Evolutionary conservation across 1,284 basidiomycete species (phyloP).

Genomic region (Rhodotorula sp.): DNA sequence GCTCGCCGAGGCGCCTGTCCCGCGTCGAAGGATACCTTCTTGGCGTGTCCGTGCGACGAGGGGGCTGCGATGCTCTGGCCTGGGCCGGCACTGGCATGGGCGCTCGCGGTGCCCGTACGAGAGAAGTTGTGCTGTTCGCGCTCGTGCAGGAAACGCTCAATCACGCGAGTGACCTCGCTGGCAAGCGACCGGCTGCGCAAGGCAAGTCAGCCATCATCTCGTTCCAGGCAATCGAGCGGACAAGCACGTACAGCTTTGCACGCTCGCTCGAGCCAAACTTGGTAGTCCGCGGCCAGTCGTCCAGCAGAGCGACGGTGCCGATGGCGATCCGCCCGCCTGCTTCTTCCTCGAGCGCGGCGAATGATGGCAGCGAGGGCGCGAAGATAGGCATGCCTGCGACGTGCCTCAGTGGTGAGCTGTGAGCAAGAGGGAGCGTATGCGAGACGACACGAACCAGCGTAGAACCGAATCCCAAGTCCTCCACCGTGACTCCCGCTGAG

Average conservation of each 20-base stretch:
- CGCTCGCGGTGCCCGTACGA: not conserved
- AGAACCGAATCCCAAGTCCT: slow-evolving; percentile 28
- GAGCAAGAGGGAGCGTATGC: not conserved
- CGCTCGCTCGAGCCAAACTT: slow-evolving; percentile 14
- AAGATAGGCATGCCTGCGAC: slow-evolving; percentile 29
- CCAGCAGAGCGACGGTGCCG: slow-evolving; percentile 19
- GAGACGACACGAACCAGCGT: slow-evolving; percentile 15
- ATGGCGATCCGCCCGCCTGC: slow-evolving; percentile 27
- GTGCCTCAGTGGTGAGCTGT: not conserved
- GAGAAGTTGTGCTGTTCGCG: slow-evolving; percentile 1
- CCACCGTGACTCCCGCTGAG: not conserved
- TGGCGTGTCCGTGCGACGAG: not conserved
- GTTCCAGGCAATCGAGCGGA: not conserved
- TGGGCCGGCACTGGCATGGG: not conserved
- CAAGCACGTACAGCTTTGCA: slow-evolving; percentile 11
- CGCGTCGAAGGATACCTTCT: slow-evolving; percentile 29
- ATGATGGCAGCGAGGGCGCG: slow-evolving; percentile 21
- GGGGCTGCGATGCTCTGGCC: not conserved
- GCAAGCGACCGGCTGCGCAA: slow-evolving; percentile 21
- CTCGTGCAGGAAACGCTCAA: slow-evolving; percentile 24
- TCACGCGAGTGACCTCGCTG: slow-evolving; percentile 20
- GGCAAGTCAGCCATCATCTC: not conserved
- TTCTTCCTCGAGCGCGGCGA: slow-evolving; percentile 19
- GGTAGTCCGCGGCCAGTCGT: slow-evolving; percentile 13
- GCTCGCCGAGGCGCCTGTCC: not conserved